A percentile compares a stretch with the other conserved stretches of the same genome.
Conservation (phyloP, 2,329 filamentous ascomycete species). For the Sphaerulina populicola region DNA sequence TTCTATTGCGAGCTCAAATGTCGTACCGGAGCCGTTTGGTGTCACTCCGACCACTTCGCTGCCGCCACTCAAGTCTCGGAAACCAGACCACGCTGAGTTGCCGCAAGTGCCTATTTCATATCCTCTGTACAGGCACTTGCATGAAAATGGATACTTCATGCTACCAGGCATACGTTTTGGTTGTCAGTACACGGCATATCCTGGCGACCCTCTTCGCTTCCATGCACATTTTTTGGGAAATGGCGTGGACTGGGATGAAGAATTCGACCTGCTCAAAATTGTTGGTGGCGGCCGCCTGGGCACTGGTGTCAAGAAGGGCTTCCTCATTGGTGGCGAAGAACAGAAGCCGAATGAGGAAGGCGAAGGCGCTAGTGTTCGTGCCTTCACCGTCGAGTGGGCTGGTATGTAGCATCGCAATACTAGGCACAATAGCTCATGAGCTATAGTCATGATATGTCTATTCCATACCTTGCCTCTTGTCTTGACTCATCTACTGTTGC, state of each 20-base stretch:
- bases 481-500: neutral
- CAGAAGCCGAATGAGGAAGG: conserved; percentile 26
- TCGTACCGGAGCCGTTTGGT: conserved; percentile 19
- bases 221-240: conserved; percentile 89
- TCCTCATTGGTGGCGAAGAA: conserved; percentile 67
- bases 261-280: conserved; percentile 74
- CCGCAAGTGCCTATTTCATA: conserved; percentile 49
- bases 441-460: neutral
- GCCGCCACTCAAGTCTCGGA: conserved; percentile 33
- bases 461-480: neutral
- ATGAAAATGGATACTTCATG: conserved; percentile 72
- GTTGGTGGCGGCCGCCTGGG: conserved; percentile 80
- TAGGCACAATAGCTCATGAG: neutral
- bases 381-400: conserved; percentile 88
- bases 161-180: conserved; percentile 91
- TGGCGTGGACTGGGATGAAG: conserved; percentile 78
- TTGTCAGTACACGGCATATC: conserved; percentile 89
- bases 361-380: conserved; percentile 45
- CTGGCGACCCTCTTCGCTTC: conserved; percentile 86
- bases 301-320: conserved; percentile 93
- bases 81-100: conserved; percentile 12
- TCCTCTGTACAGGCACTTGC: conserved; percentile 71
- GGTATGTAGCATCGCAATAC: conserved; percentile 58
- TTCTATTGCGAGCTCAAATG: conserved; percentile 13
- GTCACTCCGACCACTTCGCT: conserved; percentile 47